Percentiles rank a stretch among this genome's conserved stretches.
Conservation (phyloP, 306 rosid genomes). For the Ormosia emarginata region DNA sequence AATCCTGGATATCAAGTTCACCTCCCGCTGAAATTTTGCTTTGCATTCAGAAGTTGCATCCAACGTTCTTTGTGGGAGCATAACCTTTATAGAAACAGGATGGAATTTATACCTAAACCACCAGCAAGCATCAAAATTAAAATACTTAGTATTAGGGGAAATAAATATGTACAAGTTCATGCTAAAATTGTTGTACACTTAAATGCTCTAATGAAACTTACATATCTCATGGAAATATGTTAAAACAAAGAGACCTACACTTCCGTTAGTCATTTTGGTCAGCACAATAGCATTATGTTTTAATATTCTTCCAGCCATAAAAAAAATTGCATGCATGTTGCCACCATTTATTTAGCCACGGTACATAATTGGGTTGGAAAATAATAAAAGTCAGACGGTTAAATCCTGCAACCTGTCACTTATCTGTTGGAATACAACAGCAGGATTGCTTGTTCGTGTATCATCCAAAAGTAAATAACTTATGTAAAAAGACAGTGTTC, state of each 20-base stretch:
- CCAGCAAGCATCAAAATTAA: background rate
- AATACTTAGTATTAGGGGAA: background rate
- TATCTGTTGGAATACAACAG: too few species aligned
- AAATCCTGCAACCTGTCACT: background rate
- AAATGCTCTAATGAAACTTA: background rate
- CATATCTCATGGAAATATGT: background rate
- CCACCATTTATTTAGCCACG: background rate
- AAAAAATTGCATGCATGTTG: background rate
- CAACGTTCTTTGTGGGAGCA: slow-evolving; percentile 28
- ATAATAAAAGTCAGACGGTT: background rate
- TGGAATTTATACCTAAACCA: slow-evolving; percentile 40
- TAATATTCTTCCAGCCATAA: background rate
- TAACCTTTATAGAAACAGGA: slow-evolving; percentile 49
- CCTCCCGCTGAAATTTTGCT: slow-evolving; percentile 61
- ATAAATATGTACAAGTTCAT: background rate
- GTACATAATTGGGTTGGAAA: background rate
- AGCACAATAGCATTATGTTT: background rate
- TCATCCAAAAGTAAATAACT: too few species aligned
- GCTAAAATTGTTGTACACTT: background rate
- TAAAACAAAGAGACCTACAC: too few species aligned
- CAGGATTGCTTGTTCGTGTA: too few species aligned
- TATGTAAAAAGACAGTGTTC: too few species aligned
- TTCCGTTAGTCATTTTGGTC: background rate
- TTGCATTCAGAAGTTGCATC: slow-evolving; percentile 27
- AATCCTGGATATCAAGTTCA: slow-evolving; percentile 35